These are phyloP conservation scores for Russula ochroleuca DNA, from an alignment of 768 basidiomycete species.

Conservation along the genomic window DNA sequence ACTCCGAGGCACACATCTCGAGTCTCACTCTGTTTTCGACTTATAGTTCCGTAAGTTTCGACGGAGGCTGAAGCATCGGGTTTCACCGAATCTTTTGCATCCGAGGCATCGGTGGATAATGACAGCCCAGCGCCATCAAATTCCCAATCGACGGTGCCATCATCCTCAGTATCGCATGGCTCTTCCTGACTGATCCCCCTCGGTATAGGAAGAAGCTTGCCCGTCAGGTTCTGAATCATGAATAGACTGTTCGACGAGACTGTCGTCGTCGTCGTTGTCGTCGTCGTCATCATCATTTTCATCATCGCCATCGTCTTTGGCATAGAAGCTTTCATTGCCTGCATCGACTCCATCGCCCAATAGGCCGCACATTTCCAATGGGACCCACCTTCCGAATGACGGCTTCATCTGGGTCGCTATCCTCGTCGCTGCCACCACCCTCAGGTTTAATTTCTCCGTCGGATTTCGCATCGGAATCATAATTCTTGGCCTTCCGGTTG, in stretches of 20 bases:
- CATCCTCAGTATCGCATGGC: slow-evolving; percentile 31
- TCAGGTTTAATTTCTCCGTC: slow-evolving; percentile 35
- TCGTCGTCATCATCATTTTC: slow-evolving; percentile 22
- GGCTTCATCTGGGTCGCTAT: slow-evolving; percentile 53
- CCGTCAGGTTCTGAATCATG: slow-evolving; percentile 35
- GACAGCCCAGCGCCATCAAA: slow-evolving; percentile 42
- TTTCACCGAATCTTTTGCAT: slow-evolving; percentile 65
- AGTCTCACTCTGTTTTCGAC: too few species aligned
- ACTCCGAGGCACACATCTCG: too few species aligned
- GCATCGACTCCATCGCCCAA: slow-evolving; percentile 13
- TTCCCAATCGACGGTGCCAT: slow-evolving; percentile 24
- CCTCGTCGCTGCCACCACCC: slow-evolving; percentile 38
- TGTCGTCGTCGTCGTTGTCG: slow-evolving; percentile 13
- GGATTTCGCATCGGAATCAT: slow-evolving; percentile 36
- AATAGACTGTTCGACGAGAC: slow-evolving; percentile 18
- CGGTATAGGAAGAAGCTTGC: slow-evolving; percentile 35
- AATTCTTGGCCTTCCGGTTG: slow-evolving; percentile 41
- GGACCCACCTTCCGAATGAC: slow-evolving; percentile 83
- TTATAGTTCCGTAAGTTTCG: too few species aligned
- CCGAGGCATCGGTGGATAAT: slow-evolving; percentile 55
- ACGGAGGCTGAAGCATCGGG: slow-evolving; percentile 50
- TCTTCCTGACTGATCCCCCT: slow-evolving; percentile 31
- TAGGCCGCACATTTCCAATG: neutral
- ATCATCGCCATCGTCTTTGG: slow-evolving; percentile 42
- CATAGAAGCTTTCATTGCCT: slow-evolving; percentile 92